Percentiles rank a stretch among this genome's conserved stretches.
These are phyloP conservation scores for Favolaschia claudopus DNA, from an alignment of 768 basidiomycete species.

Conservation along the genomic window DNA sequence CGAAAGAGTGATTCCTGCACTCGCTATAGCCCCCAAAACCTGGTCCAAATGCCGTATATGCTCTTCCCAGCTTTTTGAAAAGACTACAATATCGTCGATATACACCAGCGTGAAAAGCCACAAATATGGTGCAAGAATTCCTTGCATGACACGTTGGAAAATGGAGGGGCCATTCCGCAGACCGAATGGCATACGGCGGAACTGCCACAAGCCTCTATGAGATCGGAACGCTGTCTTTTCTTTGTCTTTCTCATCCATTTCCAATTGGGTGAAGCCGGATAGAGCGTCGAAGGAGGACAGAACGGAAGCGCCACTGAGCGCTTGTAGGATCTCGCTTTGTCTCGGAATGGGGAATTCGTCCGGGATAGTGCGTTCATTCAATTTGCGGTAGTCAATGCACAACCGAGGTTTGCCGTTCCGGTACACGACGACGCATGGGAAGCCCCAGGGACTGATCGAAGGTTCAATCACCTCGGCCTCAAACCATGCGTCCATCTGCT, in stretches of 20 bases:
- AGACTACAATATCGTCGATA: constrained; percentile 33
- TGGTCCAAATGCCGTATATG: constrained; percentile 27
- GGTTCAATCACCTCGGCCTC: constrained; percentile 39
- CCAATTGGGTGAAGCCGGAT: constrained; percentile 40
- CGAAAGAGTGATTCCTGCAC: constrained; percentile 31
- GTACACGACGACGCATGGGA: constrained; percentile 40
- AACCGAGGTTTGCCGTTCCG: constrained; percentile 45
- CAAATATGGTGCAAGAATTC: not conserved
- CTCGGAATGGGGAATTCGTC: constrained; percentile 39
- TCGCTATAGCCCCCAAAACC: constrained; percentile 27
- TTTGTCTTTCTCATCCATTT: constrained; percentile 28
- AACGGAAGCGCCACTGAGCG: constrained; percentile 29
- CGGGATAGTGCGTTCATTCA: constrained; percentile 23
- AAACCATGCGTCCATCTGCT: constrained; percentile 38
- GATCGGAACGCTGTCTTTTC: constrained; percentile 40
- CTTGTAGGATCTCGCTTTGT: constrained; percentile 34
- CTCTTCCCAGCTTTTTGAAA: constrained; percentile 25
- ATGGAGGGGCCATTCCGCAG: not conserved
- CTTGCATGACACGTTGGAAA: constrained; percentile 4
- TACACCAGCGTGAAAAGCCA: constrained; percentile 27
- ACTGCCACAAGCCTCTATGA: constrained; percentile 40
- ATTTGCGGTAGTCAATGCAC: constrained; percentile 39
- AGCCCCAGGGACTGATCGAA: constrained; percentile 29
- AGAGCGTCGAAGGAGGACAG: constrained; percentile 30
- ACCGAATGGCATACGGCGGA: constrained; percentile 16